A percentile compares a stretch with the other conserved stretches of the same genome.
These are phyloP conservation scores for Tuber aestivum DNA, from an alignment of 495 filamentous ascomycete species.

Conservation along the genomic window DNA sequence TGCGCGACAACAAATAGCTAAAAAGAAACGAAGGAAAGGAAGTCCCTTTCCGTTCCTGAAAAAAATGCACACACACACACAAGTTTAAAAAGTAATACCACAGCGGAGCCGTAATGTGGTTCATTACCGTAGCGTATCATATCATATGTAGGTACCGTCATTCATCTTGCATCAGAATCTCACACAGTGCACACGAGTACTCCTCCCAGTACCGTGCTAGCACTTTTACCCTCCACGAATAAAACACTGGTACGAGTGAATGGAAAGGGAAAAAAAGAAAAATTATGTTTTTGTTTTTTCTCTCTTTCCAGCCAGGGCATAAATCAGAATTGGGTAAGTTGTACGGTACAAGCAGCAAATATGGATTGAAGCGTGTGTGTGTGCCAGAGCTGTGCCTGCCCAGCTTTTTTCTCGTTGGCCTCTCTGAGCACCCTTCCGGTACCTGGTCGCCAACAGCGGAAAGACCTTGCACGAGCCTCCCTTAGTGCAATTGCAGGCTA, in stretches of 20 bases:
- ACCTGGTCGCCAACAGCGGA: not conserved
- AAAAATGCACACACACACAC: no score
- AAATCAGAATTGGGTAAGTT: not conserved
- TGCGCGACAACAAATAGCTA: not conserved
- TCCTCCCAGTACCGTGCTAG: not conserved
- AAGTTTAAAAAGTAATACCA: not conserved
- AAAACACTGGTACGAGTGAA: not conserved
- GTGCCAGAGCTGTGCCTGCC: not conserved
- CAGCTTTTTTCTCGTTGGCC: not conserved
- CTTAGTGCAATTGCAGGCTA: not conserved
- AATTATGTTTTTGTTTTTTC: not conserved
- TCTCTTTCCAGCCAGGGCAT: not conserved
- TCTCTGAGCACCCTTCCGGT: not conserved
- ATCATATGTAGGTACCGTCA: not conserved
- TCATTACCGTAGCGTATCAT: not conserved
- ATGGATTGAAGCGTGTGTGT: not conserved
- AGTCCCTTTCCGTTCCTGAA: not conserved
- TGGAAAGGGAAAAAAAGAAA: not conserved
- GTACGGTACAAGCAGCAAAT: not conserved
- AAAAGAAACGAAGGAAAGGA: not conserved
- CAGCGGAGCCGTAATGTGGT: not conserved
- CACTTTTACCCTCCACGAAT: not conserved
- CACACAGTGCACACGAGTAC: no score
- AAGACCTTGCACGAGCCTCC: not conserved
- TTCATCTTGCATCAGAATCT: not conserved